These are phyloP conservation scores for Glycine soja DNA, from an alignment of 306 rosid species.

Conservation along the genomic window DNA sequence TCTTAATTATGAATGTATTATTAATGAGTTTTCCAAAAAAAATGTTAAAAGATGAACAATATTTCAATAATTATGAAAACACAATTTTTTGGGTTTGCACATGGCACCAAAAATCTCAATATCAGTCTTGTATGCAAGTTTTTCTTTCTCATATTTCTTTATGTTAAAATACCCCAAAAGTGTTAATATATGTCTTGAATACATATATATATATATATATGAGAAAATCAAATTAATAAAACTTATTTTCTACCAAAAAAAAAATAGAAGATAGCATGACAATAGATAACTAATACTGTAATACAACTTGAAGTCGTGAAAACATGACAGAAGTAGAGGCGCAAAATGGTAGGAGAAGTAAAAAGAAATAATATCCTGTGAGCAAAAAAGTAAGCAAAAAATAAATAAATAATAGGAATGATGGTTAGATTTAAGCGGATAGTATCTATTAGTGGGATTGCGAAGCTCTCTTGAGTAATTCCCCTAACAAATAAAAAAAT, in stretches of 20 bases:
- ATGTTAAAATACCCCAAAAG: too few relatives aligned
- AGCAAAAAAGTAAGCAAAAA: not conserved
- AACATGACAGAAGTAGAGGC: not conserved
- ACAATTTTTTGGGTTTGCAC: too few relatives aligned
- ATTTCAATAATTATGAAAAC: too few relatives aligned
- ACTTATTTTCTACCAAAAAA: not conserved
- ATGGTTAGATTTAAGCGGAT: not conserved
- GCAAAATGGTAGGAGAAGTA: not conserved
- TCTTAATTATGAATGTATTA: too few relatives aligned
- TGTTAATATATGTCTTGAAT: too few relatives aligned
- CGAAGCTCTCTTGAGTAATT: not conserved
- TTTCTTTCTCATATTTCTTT: too few relatives aligned
- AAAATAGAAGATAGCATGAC: not conserved
- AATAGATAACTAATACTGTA: not conserved
- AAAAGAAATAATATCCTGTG: too few relatives aligned
- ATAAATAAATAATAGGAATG: not conserved
- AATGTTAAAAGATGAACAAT: too few relatives aligned
- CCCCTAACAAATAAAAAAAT: not conserved
- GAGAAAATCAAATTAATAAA: not conserved
- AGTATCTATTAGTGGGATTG: not conserved
- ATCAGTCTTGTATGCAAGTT: too few relatives aligned
- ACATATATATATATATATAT: too few relatives aligned
- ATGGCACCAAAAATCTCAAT: too few relatives aligned
- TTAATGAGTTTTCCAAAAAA: too few relatives aligned
- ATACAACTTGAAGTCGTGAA: not conserved